Percentiles rank a stretch among this genome's conserved stretches.
These are phyloP conservation scores for Limonium bicolor DNA, from an alignment of 148 eudicot genomes.

Conservation along the genomic window DNA sequence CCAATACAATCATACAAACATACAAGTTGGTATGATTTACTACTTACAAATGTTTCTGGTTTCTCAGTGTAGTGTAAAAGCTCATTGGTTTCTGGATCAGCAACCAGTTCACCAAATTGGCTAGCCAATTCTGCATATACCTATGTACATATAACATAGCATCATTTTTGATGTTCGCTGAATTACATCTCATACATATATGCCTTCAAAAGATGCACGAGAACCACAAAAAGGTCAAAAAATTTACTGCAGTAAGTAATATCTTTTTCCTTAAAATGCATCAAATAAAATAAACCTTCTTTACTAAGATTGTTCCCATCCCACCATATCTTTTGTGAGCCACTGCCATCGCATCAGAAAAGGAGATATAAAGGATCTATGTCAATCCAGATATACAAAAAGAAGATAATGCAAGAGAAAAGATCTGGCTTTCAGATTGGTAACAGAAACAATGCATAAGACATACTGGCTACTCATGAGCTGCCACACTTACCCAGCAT, in stretches of 20 bases:
- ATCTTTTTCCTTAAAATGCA: too few species aligned
- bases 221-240: too few species aligned
- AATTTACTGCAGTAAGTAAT: too few species aligned
- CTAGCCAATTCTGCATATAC: conserved; percentile 58
- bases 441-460: neutral
- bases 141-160: too few species aligned
- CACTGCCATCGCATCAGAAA: too few species aligned
- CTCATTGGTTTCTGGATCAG: conserved; percentile 59
- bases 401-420: neutral
- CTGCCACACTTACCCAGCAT: conserved; percentile 62
- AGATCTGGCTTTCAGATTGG: neutral
- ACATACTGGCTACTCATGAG: neutral
- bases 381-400: conserved; percentile 10
- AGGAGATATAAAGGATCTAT: too few species aligned
- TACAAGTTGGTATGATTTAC: too few species aligned
- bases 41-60: conserved; percentile 55
- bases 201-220: too few species aligned
- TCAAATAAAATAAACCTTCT: conserved; percentile 51
- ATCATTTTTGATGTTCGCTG: too few species aligned
- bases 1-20: neutral
- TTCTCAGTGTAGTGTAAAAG: conserved; percentile 67
- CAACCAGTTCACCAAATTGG: conserved; percentile 66
- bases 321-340: conserved; percentile 58
- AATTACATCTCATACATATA: too few species aligned
- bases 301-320: conserved; percentile 57